Evolutionary conservation across 2,329 filamentous ascomycete genomes (phyloP), one percentile per base, ranked within the genome.

Genomic region (Ceratocystiopsis sp.): DNA sequence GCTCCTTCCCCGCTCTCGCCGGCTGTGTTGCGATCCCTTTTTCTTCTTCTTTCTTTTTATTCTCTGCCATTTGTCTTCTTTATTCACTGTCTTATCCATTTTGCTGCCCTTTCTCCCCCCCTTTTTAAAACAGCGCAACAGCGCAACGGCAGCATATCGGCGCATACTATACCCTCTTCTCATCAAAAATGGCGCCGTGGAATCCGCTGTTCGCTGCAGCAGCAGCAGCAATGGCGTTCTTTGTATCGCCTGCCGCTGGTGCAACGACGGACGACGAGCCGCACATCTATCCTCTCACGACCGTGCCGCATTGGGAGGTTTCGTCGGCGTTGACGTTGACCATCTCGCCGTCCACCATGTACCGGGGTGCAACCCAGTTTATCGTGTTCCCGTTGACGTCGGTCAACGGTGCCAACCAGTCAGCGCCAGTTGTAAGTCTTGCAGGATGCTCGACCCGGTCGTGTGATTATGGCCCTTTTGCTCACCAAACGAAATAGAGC

Each of bases 361-460:
- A 54, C 5, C 46, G 50, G 18, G 35, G 52, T 6, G 48, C 56
- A 2, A 42, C 59, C 35, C 52, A 63, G 15, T 68, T 63, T 48
- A 58, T 59, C 17, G 59, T 70, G 16, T 61, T 68, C 35, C 68
- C 68, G 13, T 56, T 69, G 45, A 70, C 66, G 0, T 43, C 50
- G 35, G 56, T 51, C 4, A 21, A 21, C 21, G 21, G 21, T 8
- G 21, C 21, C 49, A 50, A 12, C 45, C 47, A 29, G 57, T 58
- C 47, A 54, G 56, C 45, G 68, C 69, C 55, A 52, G 61, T 44
- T 12, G 17, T 10, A 6, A 29, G 34, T 32, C 13, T 11, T 19
- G n/a, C 18, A 40, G 35, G 15, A 4, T 8, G 21, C 8, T 4
- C 21, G 21, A 21, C 21, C 21, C 21, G 21, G 8, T 37, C 18